Evolutionary conservation across 306 rosid species (phyloP).

Genomic region (Rubus parviflorus): DNA sequence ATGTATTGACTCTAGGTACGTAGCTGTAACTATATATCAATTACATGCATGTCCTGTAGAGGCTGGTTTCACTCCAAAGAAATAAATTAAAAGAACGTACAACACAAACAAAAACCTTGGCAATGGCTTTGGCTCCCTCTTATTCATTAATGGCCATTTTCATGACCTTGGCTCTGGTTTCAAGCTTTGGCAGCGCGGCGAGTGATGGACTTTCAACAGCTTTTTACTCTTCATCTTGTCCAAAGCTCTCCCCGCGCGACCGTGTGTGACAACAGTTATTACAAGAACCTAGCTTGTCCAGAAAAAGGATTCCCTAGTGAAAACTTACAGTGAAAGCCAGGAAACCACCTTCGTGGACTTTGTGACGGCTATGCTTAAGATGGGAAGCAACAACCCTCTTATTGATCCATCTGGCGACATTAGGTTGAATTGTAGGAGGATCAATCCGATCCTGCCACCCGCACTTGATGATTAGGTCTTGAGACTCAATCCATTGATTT

Average conservation of each 20-base stretch:
- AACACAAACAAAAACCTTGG: background rate
- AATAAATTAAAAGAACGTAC: background rate
- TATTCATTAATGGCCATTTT: background rate
- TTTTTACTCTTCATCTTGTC: slow-evolving; percentile 54
- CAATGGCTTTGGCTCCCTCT: background rate
- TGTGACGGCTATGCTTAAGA: slow-evolving; percentile 60
- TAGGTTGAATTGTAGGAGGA: slow-evolving; percentile 60
- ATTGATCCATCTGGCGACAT: slow-evolving; percentile 70
- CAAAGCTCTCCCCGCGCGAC: slow-evolving; percentile 52
- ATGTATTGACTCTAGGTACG: background rate
- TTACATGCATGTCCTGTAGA: background rate
- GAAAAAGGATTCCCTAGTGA: slow-evolving; percentile 46
- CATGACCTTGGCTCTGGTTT: slow-evolving; percentile 1
- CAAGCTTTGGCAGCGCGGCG: background rate
- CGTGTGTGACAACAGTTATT: slow-evolving; percentile 60
- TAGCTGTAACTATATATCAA: background rate
- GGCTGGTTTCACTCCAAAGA: background rate
- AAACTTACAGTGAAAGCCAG: slow-evolving; percentile 24
- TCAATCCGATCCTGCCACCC: slow-evolving; percentile 22
- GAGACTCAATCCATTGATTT: background rate
- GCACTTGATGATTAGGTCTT: background rate
- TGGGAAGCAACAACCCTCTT: slow-evolving; percentile 78
- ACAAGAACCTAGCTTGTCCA: slow-evolving; percentile 47
- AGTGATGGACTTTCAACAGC: background rate
- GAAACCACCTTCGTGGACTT: slow-evolving; percentile 53